Base-by-base conservation (phyloP, 2,329 filamentous ascomycete species). In the Cylindrodendrum hubeiense region DNA sequence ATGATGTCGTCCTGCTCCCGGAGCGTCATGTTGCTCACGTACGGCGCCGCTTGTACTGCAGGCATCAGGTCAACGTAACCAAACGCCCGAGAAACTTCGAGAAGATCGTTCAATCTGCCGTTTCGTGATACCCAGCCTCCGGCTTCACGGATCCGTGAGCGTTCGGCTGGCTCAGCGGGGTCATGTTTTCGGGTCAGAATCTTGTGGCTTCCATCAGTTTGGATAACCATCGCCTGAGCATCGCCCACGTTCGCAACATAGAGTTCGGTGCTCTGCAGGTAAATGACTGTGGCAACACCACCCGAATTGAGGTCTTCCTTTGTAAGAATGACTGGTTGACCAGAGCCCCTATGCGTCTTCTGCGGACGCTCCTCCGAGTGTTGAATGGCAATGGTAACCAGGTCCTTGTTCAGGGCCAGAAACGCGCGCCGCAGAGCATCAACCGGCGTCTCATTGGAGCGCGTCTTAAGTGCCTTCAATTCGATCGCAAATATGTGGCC, bases 201-300 rank as follows among this genome's bases (percentile, higher is more conserved):
- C 74, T 90, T 91, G 79, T 96, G 89, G 24, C 91, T 89, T 41
- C 94, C 94, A 77, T 97, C 94, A 1, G 93, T 93, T 74, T 95
- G 93, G 68, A 99, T 96, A 21, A 98, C 86, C 81, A 99, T 92
- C n/a, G 95, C 95, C 80, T 98, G 94, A 5, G 93, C 94, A 80
- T 99, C 94, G 56, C 96, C 96, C 22, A 99, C 93, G 74, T 99
- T 99, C 67, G 95, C 96, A 58, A 98, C 91, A 75, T 93, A 98
- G 3, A 99, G 86, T 72, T 98, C 94, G 80, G 94, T 95, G 71
- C 93, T 91, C 73, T 95, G 92, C 33, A 99, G 83, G 74, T 97
- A 99, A 56, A 96, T 86, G 3, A 98, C 92, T 0, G 96, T 98
- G 2, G 95, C 96, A 49, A 97, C 94, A 64, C 93, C 94, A 43